Evolutionary conservation across 768 basidiomycete genomes (phyloP).

Genomic region (Suillus decipiens): DNA sequence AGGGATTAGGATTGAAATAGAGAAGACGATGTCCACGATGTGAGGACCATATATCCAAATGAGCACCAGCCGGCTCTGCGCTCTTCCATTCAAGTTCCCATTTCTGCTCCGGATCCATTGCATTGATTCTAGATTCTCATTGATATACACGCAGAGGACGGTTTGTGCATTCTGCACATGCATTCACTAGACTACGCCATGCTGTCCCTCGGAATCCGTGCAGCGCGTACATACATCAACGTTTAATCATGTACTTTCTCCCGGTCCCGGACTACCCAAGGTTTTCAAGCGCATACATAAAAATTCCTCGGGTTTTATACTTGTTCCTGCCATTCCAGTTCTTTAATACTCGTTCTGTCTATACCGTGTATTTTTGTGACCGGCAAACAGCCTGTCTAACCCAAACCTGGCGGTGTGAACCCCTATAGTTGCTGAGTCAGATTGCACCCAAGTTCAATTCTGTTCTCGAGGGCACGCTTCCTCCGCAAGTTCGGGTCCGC

Average conservation of each 20-base stretch:
- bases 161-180: constrained; percentile 15
- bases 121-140: constrained; percentile 26
- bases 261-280: constrained; percentile 5
- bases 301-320: constrained; percentile 1
- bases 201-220: constrained; percentile 1
- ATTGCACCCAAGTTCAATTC: neutral
- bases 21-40: constrained; percentile 56
- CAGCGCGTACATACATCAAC: constrained; percentile 7
- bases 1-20: constrained; percentile 63
- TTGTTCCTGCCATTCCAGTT: neutral
- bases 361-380: constrained; percentile 6
- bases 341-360: constrained; percentile 5
- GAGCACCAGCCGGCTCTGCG: neutral
- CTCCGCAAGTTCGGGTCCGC: neutral
- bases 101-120: constrained; percentile 24
- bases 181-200: constrained; percentile 24
- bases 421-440: neutral
- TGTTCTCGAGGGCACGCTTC: neutral
- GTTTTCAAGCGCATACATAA: constrained; percentile 6
- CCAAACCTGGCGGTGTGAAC: neutral
- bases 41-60: constrained; percentile 22
- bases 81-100: constrained; percentile 4
- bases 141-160: constrained; percentile 16
- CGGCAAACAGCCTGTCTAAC: too few species aligned
- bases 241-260: constrained; percentile 13